Evolutionary conservation across 345 rosid genomes (phyloP).

Genomic region (Aquilaria yunnanensis): DNA sequence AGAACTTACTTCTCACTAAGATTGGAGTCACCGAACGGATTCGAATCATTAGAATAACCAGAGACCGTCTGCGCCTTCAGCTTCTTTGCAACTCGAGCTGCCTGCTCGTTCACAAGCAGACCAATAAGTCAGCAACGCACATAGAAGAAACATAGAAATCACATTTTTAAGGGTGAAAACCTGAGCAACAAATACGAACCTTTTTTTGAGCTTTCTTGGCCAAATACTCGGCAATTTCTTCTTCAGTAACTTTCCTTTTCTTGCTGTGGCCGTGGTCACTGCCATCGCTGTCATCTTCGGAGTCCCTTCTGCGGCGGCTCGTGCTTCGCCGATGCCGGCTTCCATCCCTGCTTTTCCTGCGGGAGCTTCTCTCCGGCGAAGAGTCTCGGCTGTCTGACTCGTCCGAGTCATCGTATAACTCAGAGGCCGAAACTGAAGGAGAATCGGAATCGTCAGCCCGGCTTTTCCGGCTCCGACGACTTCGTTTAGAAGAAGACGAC

Average conservation of each 20-base stretch:
- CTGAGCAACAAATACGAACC: constrained; percentile 27
- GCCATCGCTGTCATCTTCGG: constrained; percentile 19
- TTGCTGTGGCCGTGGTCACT: constrained; percentile 28
- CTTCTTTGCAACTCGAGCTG: constrained; percentile 69
- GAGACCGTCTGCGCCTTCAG: constrained; percentile 66
- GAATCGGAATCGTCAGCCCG: neutral
- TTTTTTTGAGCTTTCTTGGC: constrained; percentile 78
- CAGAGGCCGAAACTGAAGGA: neutral
- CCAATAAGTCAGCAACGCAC: constrained; percentile 9
- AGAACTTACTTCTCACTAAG: constrained; percentile 71
- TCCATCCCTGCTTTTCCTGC: constrained; percentile 15
- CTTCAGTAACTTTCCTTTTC: constrained; percentile 52
- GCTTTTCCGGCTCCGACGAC: neutral
- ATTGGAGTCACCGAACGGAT: constrained; percentile 94
- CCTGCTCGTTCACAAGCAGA: constrained; percentile 33
- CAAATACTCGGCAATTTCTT: constrained; percentile 60
- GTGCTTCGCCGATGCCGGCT: constrained; percentile 27
- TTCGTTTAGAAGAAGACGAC: neutral
- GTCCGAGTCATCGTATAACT: neutral
- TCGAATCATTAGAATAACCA: constrained; percentile 91
- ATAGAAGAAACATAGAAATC: neutral
- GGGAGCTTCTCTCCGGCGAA: constrained; percentile 10
- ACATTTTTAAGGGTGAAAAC: neutral
- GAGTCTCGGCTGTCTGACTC: constrained; percentile 1
- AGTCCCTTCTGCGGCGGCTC: constrained; percentile 12